Base-by-base conservation (phyloP, 1,139 yeast genomes). In the Pneumocystis oryctolagi region DNA sequence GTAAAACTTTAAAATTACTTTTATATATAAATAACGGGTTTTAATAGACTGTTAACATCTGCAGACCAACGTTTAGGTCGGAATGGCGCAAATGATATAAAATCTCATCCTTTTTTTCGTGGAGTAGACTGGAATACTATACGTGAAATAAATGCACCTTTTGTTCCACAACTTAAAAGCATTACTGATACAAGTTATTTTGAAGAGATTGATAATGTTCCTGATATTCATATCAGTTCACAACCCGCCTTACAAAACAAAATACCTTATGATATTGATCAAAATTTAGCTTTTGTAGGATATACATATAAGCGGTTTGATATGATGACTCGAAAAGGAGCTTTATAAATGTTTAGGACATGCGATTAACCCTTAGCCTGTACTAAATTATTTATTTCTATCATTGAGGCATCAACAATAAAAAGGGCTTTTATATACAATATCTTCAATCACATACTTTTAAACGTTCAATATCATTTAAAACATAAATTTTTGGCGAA, bases 131-230 rank as follows among this genome's bases (percentile, higher is more conserved):
- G 99, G 99, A 85, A 85, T 65, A 84, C 90, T 35, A 92, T 92
- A 66, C 79, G 98, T 65, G 85, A 84, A 64, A 96, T 90, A 66
- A 92, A 86, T 70, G 98, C 98, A 1, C 99, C 98, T 42, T 92
- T 90, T 72, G 87, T 92, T 68, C 92, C 94, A 42, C 83, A 84
- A 69, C 78, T 88, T 70, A 82, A 86, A 69, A 86, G 95, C 9
- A 87, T 92, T 67, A 92, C 97, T 3, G 99, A 92, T 73, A 94
- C 98, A 0, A 80, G 97, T 69, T 92, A 92, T 78, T 92, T 92
- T 88, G 98, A 94, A 72, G 99, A 92, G 72, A 79, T 92, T 70
- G 97, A 90, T 74, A 89, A 87, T 72, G 92, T 90, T 60, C 97
- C 97, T 1, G 97, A 90, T 71, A 84, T 88, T 59, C 96, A 96